Conservation (phyloP, 257 asterid genomes). For the Linderniella brevidens region DNA sequence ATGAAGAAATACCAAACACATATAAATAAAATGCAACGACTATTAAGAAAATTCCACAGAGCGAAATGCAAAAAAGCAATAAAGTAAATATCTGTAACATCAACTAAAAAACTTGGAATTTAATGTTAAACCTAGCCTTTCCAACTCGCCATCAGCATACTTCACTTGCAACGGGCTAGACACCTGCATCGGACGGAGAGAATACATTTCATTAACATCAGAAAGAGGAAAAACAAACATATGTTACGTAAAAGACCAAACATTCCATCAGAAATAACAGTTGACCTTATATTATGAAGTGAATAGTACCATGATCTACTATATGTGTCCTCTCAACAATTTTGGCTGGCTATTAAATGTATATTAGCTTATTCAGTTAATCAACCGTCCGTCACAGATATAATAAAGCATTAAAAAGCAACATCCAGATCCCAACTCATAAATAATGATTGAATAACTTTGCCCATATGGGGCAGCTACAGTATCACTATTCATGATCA, state of each 20-base stretch:
- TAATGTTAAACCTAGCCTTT: slow-evolving; percentile 65
- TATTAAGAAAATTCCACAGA: slow-evolving; percentile 1
- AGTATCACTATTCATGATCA: neutral
- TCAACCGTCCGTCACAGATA: too few species aligned
- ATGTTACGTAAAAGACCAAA: too few species aligned
- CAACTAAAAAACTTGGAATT: slow-evolving; percentile 6
- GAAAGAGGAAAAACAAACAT: slow-evolving; percentile 7
- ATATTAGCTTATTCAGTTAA: too few species aligned
- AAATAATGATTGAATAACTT: too few species aligned
- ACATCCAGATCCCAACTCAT: too few species aligned
- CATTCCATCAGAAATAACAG: too few species aligned
- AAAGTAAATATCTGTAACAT: slow-evolving; percentile 2
- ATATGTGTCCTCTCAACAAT: slow-evolving; percentile 3
- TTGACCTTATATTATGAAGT: neutral
- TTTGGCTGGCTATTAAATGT: too few species aligned
- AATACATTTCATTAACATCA: slow-evolving; percentile 13
- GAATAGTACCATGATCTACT: slow-evolving; percentile 5
- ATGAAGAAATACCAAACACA: slow-evolving; percentile 4
- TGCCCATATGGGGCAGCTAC: slow-evolving; percentile 8
- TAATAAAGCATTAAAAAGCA: too few species aligned
- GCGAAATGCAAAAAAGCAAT: slow-evolving; percentile 1
- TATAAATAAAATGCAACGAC: neutral
- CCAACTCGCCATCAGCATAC: slow-evolving; percentile 99
- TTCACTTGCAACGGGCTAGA: slow-evolving; percentile 94
- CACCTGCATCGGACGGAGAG: slow-evolving; percentile 51